Base-by-base conservation (phyloP, 345 rosid species). In the Orychophragmus violaceus region DNA sequence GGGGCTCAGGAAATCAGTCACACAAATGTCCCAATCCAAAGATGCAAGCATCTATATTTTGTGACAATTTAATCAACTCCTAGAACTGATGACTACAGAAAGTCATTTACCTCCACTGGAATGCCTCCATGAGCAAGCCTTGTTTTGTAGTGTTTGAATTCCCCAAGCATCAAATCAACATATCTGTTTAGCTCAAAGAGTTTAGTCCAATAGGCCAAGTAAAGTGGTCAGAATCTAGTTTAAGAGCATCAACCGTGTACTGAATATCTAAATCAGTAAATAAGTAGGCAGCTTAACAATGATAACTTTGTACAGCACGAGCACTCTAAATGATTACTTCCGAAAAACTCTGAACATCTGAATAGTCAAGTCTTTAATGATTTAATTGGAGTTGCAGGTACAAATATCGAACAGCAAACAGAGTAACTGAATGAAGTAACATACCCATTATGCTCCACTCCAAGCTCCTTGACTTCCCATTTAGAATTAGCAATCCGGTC, bases 381-480 rank as follows among this genome's bases (percentile, higher is more conserved):
- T 17, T 44, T 22, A 24, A 17, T 8, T 30, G 12, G n/a, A 19
- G 32, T n/a, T 56, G 51, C 42, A 32, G 23, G 46, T 57, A 33
- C 16, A 49, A 3, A 44, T 17, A n/a, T 69, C 8, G 3, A 56
- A 17, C 4, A 23, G 25, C 1, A 32, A 46, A 52, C 12, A 11
- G 45, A 14, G 36, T 33, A 53, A 25, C 59, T 60, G 23, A 60
- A 45, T 66, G 30, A 76, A 72, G 75, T 63, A 70, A 84, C 95
- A 61, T 70, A 94, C 96, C 97, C 97, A 74, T 94, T 94, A 60
- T 94, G 97, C 79, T 94, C 99, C 58, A 94, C 76, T 37, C 99
- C 99, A 19, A 94, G 85, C 79, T 94, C 99, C 83, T 85, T 94
- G 44, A 91, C 74, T 79, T 94, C 99, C 99, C 99, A 94, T 78